Evolutionary conservation across 176 grass and related monocot species (phyloP).

Genomic region (Alopecurus myosuroides): DNA sequence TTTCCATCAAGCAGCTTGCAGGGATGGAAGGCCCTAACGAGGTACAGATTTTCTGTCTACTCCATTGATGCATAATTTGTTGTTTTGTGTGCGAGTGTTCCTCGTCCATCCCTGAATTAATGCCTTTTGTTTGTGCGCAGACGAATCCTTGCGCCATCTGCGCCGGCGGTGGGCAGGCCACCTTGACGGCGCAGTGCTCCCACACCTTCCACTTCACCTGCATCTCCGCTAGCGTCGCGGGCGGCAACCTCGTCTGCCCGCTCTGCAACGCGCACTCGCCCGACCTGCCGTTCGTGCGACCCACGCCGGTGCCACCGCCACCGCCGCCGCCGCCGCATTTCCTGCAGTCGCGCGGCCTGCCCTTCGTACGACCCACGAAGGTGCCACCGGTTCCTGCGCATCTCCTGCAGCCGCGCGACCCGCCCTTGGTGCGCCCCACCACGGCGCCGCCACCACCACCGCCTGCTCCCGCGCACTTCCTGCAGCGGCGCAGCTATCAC

Average conservation of each 20-base stretch:
- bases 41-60: not conserved
- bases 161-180: constrained; percentile 32
- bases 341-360: no score
- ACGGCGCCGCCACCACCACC: no score
- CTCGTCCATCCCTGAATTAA: not conserved
- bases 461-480: not conserved
- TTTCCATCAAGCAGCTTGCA: not conserved
- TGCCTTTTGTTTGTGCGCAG: not conserved
- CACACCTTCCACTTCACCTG: constrained; percentile 75
- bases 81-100: not conserved
- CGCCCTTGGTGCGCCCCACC: no score
- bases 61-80: not conserved
- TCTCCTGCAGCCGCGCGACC: no score
- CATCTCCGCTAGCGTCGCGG: constrained; percentile 48
- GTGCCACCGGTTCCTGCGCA: no score
- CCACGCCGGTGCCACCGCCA: not conserved
- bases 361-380: no score
- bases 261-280: constrained; percentile 62
- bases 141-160: constrained; percentile 54
- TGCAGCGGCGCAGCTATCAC: not conserved
- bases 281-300: constrained; percentile 33
- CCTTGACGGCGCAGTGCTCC: constrained; percentile 71
- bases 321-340: no score
- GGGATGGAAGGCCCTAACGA: constrained; percentile 10
- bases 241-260: constrained; percentile 60